Conservation (phyloP, 2,329 filamentous ascomycete genomes). For the Chrysosporium keratinophilum region DNA sequence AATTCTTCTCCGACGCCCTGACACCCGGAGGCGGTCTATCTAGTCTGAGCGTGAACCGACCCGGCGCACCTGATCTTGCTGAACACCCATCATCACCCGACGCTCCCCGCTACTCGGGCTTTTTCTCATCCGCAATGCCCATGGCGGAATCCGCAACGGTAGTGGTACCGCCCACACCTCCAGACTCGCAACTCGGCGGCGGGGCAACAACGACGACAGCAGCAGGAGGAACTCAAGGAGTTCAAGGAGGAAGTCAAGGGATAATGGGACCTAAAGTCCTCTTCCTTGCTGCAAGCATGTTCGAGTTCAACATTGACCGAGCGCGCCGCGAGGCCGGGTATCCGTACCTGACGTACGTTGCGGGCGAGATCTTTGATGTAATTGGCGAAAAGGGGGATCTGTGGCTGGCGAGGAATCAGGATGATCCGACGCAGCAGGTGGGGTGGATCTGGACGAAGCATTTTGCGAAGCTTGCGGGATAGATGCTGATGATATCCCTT, state of each 20-base stretch:
- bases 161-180: neutral
- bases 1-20: slow-evolving; percentile 29
- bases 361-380: slow-evolving; percentile 88
- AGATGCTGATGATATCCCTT: neutral
- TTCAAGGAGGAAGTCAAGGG: too few relatives aligned
- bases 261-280: slow-evolving; percentile 55
- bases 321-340: slow-evolving; percentile 88
- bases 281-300: slow-evolving; percentile 86
- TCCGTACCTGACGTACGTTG: slow-evolving; percentile 89
- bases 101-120: slow-evolving; percentile 54
- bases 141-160: slow-evolving; percentile 52
- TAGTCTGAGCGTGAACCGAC: neutral
- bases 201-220: too few relatives aligned
- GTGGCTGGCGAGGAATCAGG: slow-evolving; percentile 95
- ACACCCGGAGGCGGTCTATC: slow-evolving; percentile 17
- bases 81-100: slow-evolving; percentile 30
- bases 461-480: slow-evolving; percentile 53
- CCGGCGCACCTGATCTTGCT: slow-evolving; percentile 19
- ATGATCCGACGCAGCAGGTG: slow-evolving; percentile 65
- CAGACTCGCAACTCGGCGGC: neutral
- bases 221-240: too few relatives aligned
- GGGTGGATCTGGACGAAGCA: slow-evolving; percentile 99
- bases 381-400: slow-evolving; percentile 95
- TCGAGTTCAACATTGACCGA: slow-evolving; percentile 93
- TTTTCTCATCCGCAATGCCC: slow-evolving; percentile 82